phyloP scores from a whole-genome alignment of 75 land plant genomes.

The Larix kaempferi region DNA sequence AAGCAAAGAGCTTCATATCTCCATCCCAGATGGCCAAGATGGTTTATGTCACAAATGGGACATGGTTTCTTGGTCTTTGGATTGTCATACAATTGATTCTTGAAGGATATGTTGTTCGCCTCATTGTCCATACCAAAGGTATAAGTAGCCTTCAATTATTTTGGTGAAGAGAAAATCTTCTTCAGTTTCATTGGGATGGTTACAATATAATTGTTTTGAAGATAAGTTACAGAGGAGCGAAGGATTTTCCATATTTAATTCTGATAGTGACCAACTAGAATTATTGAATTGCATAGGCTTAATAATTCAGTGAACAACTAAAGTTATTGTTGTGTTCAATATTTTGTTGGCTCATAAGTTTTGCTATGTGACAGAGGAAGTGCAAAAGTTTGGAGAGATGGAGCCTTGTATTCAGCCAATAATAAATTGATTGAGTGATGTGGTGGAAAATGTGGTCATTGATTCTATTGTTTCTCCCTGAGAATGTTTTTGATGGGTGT shows the following conservation, averaged over 20 bases:
- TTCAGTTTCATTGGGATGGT: too few species aligned
- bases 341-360: too few species aligned
- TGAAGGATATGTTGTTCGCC: slow-evolving; percentile 21
- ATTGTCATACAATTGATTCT: slow-evolving; percentile 16
- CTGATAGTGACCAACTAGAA: too few species aligned
- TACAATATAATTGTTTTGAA: too few species aligned
- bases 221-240: too few species aligned
- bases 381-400: slow-evolving; percentile 16
- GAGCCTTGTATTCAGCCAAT: neutral
- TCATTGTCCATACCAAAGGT: slow-evolving; percentile 2
- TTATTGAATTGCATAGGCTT: too few species aligned
- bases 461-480: slow-evolving; percentile 22
- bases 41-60: slow-evolving; percentile 3
- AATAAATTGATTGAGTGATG: slow-evolving; percentile 13
- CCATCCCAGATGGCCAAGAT: neutral
- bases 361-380: slow-evolving; percentile 1
- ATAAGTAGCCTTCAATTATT: too few species aligned
- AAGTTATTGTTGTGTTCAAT: too few species aligned
- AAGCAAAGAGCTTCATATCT: too few species aligned
- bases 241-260: too few species aligned
- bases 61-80: slow-evolving; percentile 14
- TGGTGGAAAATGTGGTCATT: slow-evolving; percentile 27
- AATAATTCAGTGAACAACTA: too few species aligned
- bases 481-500: slow-evolving; percentile 28
- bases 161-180: too few species aligned